A percentile compares a stretch with the other conserved stretches of the same genome.
Evolutionary conservation across 176 grass and related monocot genomes (phyloP).

Genomic region (Cenchrus americanus): DNA sequence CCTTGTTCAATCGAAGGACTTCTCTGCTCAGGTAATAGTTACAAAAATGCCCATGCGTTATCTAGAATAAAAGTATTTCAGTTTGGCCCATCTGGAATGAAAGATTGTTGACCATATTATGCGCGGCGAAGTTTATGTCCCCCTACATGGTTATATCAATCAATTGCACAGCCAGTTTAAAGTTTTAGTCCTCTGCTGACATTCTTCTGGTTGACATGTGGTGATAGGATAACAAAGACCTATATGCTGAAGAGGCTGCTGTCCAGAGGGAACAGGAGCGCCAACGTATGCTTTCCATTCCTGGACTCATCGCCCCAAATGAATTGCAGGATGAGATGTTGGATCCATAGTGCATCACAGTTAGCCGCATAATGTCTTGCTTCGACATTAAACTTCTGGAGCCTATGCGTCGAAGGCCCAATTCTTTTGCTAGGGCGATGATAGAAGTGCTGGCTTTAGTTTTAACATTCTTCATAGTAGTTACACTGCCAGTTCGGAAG

Average conservation of each 20-base stretch:
- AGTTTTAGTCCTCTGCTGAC: neutral
- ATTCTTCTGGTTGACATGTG: slow-evolving; percentile 22
- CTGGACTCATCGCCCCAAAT: slow-evolving; percentile 71
- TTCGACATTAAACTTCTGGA: slow-evolving; percentile 23
- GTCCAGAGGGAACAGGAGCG: slow-evolving; percentile 64
- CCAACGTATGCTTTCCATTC: slow-evolving; percentile 70
- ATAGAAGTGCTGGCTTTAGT: slow-evolving; percentile 18
- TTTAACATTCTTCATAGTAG: slow-evolving; percentile 22
- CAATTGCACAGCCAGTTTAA: neutral
- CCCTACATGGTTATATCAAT: slow-evolving; percentile 11
- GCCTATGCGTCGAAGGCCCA: neutral
- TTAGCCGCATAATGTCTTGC: neutral
- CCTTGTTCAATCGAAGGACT: slow-evolving; percentile 21
- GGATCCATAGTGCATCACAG: slow-evolving; percentile 45
- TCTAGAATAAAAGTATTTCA: neutral
- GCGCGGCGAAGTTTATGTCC: neutral
- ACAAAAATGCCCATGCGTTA: neutral
- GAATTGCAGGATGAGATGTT: slow-evolving; percentile 83
- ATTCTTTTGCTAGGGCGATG: slow-evolving; percentile 24
- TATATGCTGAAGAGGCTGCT: slow-evolving; percentile 76
- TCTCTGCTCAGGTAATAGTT: slow-evolving; percentile 13
- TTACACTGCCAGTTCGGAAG: slow-evolving; percentile 1
- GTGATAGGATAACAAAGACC: slow-evolving; percentile 72
- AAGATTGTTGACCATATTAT: neutral
- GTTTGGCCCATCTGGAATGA: neutral